phyloP scores from a whole-genome alignment of 768 basidiomycete species.

The Lactifluus rugatus region DNA sequence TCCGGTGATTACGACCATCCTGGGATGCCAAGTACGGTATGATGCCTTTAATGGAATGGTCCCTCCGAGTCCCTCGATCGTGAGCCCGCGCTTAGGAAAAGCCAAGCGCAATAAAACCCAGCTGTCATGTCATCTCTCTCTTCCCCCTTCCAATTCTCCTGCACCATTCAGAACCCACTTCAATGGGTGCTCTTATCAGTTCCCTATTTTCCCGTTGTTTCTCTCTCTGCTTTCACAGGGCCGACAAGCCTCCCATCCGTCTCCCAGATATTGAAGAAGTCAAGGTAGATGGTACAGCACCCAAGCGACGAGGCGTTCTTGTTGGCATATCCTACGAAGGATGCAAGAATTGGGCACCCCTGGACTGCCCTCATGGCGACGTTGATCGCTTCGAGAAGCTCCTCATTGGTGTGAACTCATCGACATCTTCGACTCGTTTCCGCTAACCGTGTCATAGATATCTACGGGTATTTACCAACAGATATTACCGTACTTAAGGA shows the following conservation, averaged over 20 bases:
- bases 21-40: no score
- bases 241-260: no score
- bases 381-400: conserved; percentile 7
- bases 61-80: no score
- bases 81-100: no score
- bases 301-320: conserved; percentile 16
- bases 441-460: background rate
- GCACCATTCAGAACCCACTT: background rate
- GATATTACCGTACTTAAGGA: conserved; percentile 19
- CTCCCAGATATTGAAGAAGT: background rate
- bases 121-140: background rate
- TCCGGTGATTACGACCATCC: no score
- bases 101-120: no score
- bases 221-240: background rate
- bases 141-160: background rate
- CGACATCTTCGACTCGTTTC: background rate
- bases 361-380: conserved; percentile 10
- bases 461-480: conserved; percentile 8
- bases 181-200: conserved; percentile 3
- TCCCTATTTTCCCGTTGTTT: background rate
- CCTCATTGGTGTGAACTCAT: conserved; percentile 5
- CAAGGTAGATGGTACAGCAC: background rate
- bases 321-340: conserved; percentile 17
- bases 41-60: no score
- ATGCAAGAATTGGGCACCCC: background rate